Base-by-base conservation (phyloP, 441 rosid species). In the Erodium texanum region DNA sequence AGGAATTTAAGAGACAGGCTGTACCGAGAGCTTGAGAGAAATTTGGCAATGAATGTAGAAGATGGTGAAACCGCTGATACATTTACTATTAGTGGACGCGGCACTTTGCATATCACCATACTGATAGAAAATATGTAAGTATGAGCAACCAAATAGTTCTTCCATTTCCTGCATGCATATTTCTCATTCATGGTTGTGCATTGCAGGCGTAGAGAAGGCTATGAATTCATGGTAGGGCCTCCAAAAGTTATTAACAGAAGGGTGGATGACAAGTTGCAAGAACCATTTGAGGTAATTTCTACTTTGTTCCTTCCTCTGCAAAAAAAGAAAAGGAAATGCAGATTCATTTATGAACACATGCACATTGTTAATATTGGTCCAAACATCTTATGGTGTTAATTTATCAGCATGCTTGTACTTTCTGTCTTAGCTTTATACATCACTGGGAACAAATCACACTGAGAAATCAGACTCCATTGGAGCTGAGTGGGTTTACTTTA, bases 41-140 rank as follows among this genome's bases (percentile, higher is more conserved):
- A 93, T 83, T 82, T 93, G 75, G 99, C 99, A 18, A 93, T 93
- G 99, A 93, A 74, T 85, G 96, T 93, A 70, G 95, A 91, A 81
- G 99, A 93, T 72, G 96, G 99, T 74, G 96, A 93, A 86, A 88
- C 97, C 68, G 92, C 97, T 29, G 99, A 93, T 79, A 91, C 93
- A 62, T 93, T 93, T 76, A 74, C 86, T 70, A 86, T 93, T 72
- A 91, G 97, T 77, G 99, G 99, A 36, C 95, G 99, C 70, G 99
- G 99, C 66, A 93, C 99, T 76, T 76, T 93, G 79, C 99, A 91
- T 80, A 88, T 93, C 71, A 91, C 99, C 79, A 93, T 91, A 77
- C 82, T 93, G 70, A 91, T 91, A 66, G 99, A 93, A 80, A 93
- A 89, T 74, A 93, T 91, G 97, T 89, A 80, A 82, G 92, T 72